Base-by-base conservation (phyloP, 306 rosid species). In the Quercus glauca region DNA sequence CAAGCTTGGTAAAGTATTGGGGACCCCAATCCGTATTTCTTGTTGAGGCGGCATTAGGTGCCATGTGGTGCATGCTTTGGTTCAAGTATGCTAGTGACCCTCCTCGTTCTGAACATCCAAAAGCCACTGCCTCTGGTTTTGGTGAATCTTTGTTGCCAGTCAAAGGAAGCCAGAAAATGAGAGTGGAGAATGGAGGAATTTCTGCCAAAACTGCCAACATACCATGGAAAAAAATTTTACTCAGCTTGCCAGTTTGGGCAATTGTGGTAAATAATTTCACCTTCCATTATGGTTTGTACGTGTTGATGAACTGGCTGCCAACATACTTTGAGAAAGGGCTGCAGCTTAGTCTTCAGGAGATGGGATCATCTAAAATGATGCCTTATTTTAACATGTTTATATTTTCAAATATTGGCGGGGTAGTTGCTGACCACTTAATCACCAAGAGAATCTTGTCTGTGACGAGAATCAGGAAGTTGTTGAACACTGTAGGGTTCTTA, bases 301-400 rank as follows among this genome's bases (percentile, higher is more conserved):
- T 96, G 78, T 76, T 96, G 75, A 96, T 96, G 99, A 96, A 96
- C 78, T 96, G 99, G 99, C 88, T 96, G 28, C 99, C 99, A 0
- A 96, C 99, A 1, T 96, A 96, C 85, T 96, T 96, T 79, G 94
- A 96, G 78, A 79, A 93, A 45, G 99, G 99, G 20, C 97, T 96
- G 79, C 85, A 90, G 83, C 92, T 96, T 79, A 93, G 99, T 86
- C 91, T 93, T n/a, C 98, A 93, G 25, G 99, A 96, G n/a, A 93
- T 96, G 99, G 99, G 99, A n/a, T 91, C 97, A 69, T 93, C 98
- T 12, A 96, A 93, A 69, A 96, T 96, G 98, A 51, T 93, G 94
- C 99, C 99, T 23, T 96, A 93, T 86, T 83, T 93, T 23, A 96
- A 96, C 86, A 96, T 96, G 99, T 93, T 96, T 80, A 15, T 96